Percentiles rank a stretch among this genome's conserved stretches.
phyloP scores from a whole-genome alignment of 176 grass and related monocot genomes.

The Bonia amplexicaulis region DNA sequence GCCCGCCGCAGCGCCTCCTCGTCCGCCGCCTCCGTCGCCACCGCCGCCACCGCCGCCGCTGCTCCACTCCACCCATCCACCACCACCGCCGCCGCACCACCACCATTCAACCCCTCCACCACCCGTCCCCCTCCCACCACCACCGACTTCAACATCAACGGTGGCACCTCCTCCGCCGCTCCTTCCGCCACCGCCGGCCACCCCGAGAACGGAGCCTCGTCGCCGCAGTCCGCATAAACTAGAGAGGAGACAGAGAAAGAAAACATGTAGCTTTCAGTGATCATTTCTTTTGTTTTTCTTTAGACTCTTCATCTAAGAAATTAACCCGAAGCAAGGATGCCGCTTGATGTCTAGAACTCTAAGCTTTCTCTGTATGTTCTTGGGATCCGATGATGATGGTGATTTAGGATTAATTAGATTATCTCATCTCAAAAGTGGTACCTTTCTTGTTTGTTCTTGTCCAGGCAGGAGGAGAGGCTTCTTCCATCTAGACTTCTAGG shows the following conservation, averaged over 20 bases:
- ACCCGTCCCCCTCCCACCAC: not conserved
- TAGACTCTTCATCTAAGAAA: conserved; percentile 45
- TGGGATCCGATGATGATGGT: conserved; percentile 42
- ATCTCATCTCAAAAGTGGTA: conserved; percentile 39
- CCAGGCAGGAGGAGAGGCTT: not conserved
- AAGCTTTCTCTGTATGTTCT: conserved; percentile 26
- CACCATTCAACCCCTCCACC: conserved; percentile 18
- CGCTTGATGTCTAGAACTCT: conserved; percentile 36
- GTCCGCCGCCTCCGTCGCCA: not conserved
- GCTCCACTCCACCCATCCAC: not conserved
- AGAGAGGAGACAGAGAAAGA: not conserved
- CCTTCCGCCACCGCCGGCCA: conserved; percentile 3
- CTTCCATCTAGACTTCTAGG: conserved; percentile 30
- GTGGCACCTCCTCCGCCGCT: not conserved
- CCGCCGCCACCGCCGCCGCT: not conserved
- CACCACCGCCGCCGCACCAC: not conserved
- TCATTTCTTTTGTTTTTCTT: conserved; percentile 28
- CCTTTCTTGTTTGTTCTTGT: conserved; percentile 40
- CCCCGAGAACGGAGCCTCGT: conserved; percentile 19
- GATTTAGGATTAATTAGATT: conserved; percentile 54
- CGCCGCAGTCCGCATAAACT: conserved; percentile 48
- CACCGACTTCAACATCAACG: conserved; percentile 48
- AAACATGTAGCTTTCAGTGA: conserved; percentile 46
- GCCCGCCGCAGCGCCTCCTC: conserved; percentile 38
- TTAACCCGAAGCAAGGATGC: conserved; percentile 51